phyloP scores from a whole-genome alignment of 495 filamentous ascomycete species.

The Halenospora varia region DNA sequence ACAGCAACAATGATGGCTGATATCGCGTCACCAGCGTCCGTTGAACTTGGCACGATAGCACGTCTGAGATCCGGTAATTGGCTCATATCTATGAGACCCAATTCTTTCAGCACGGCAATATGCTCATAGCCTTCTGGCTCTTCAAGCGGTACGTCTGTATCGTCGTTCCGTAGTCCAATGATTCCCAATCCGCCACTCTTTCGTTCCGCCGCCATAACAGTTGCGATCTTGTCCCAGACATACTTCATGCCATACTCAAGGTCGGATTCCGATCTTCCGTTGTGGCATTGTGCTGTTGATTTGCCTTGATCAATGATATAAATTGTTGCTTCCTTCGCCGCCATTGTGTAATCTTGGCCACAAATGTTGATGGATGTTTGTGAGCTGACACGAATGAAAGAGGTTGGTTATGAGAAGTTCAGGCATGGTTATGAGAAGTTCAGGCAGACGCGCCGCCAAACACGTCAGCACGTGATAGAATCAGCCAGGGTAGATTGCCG shows the following conservation, averaged over 20 bases:
- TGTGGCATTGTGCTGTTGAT: conserved; percentile 73
- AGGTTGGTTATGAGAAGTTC: neutral
- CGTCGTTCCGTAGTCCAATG: conserved; percentile 77
- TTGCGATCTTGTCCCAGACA: conserved; percentile 93
- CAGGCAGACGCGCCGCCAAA: neutral
- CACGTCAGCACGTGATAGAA: neutral
- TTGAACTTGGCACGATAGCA: conserved; percentile 58
- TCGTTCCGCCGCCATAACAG: conserved; percentile 73
- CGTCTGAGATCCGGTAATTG: conserved; percentile 60
- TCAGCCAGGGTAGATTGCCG: too few species aligned
- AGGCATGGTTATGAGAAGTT: too few species aligned
- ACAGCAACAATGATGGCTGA: conserved; percentile 83
- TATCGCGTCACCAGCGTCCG: conserved; percentile 75
- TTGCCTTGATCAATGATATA: conserved; percentile 85
- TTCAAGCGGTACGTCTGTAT: conserved; percentile 63
- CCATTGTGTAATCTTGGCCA: conserved; percentile 52
- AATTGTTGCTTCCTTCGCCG: conserved; percentile 88
- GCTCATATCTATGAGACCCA: conserved; percentile 70
- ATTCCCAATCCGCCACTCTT: conserved; percentile 80
- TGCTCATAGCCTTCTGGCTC: conserved; percentile 66
- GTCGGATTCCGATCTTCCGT: conserved; percentile 75
- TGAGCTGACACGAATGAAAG: neutral
- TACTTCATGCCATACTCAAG: conserved; percentile 89
- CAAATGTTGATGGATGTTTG: neutral
- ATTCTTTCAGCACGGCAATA: conserved; percentile 67